Evolutionary conservation across 768 basidiomycete species (phyloP), one percentile per base, ranked within the genome.

Genomic region (Pleurotus sapidus): DNA sequence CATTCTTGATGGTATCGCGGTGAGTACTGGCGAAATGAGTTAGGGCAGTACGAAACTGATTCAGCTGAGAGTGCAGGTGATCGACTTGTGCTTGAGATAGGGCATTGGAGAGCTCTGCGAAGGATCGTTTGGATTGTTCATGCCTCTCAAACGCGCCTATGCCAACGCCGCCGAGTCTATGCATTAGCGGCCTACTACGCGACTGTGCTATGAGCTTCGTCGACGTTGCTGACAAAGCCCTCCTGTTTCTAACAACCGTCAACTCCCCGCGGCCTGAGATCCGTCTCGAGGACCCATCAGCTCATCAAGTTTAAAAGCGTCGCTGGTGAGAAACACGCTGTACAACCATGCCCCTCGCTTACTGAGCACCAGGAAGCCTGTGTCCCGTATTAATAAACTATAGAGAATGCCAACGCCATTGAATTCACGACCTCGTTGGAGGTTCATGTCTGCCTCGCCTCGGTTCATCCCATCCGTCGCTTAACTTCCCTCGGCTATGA

Each of bases 131-230:
- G 7, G 91, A 88, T 63, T 89, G 84, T 57, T 89, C 85, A 65
- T 95, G 91, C n/a, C 91, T 79, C 57, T 94, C 90, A 57, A 98
- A 89, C 8, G 91, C 95, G 2, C 93, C 92, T 15, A 96, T 76
- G 1, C 95, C 95, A 48, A 87, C 91, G 20, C 94, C 93, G 57
- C 91, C 84, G 1, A 82, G 77, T 60, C 91, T 77, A 69, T 88
- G 84, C 89, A 90, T 91, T 49, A 46, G 30, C 40, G 8, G 30
- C 40, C 24, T 46, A 38, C 24, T 46, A 38, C 42, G 12, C n/a
- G 42, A 45, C 5, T 45, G n/a, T n/a, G 14, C 46, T 24, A 11
- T 50, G 49, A 34, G 30, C 20, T 34, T 34, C 30, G 30, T 34
- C 30, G 3, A 34, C 3, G 42, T 45, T 45, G 42, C 42, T n/a